These are phyloP conservation scores for Acrodontium crateriforme DNA, from an alignment of 2,329 filamentous ascomycete species.

Conservation along the genomic window DNA sequence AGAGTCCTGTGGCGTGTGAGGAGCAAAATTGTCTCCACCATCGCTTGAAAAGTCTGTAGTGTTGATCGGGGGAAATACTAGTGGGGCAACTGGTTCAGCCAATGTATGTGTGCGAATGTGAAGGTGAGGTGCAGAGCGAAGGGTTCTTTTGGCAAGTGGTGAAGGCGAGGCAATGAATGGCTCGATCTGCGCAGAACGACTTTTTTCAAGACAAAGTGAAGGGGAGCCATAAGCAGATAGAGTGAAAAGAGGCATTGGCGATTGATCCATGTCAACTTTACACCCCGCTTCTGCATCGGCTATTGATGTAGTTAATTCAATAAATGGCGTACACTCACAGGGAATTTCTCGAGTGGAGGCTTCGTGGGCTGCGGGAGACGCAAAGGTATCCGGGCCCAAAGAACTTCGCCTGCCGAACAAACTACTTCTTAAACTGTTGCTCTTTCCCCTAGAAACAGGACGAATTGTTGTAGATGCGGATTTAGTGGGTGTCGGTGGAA, in stretches of 20 bases:
- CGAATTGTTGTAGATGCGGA: slow-evolving; percentile 33
- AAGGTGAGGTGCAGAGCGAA: slow-evolving; percentile 13
- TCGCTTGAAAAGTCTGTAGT: slow-evolving; percentile 6
- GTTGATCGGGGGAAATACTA: slow-evolving; percentile 11
- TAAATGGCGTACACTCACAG: slow-evolving; percentile 25
- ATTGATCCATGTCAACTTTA: slow-evolving; percentile 8
- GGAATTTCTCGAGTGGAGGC: slow-evolving; percentile 16
- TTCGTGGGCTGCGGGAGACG: slow-evolving; percentile 22
- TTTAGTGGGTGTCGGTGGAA: slow-evolving; percentile 93
- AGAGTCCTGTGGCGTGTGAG: slow-evolving; percentile 62
- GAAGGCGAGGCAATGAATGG: slow-evolving; percentile 24
- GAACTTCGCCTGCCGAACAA: slow-evolving; percentile 35
- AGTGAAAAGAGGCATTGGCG: slow-evolving; percentile 21
- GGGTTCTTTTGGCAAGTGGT: slow-evolving; percentile 26
- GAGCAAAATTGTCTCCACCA: slow-evolving; percentile 13
- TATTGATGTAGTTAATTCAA: too few species aligned
- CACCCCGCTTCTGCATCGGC: slow-evolving; percentile 15
- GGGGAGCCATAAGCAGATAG: slow-evolving; percentile 19
- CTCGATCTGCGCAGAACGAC: slow-evolving; percentile 26
- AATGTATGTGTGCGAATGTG: slow-evolving; percentile 11
- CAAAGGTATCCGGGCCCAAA: slow-evolving; percentile 34
- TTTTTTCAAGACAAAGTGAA: slow-evolving; percentile 24
- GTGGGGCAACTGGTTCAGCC: too few species aligned
- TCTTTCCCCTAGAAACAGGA: slow-evolving; percentile 35
- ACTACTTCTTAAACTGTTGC: slow-evolving; percentile 37